Percentiles rank a stretch among this genome's conserved stretches.
These are phyloP conservation scores for Tricholoma saponaceum DNA, from an alignment of 768 basidiomycete species.

Conservation along the genomic window DNA sequence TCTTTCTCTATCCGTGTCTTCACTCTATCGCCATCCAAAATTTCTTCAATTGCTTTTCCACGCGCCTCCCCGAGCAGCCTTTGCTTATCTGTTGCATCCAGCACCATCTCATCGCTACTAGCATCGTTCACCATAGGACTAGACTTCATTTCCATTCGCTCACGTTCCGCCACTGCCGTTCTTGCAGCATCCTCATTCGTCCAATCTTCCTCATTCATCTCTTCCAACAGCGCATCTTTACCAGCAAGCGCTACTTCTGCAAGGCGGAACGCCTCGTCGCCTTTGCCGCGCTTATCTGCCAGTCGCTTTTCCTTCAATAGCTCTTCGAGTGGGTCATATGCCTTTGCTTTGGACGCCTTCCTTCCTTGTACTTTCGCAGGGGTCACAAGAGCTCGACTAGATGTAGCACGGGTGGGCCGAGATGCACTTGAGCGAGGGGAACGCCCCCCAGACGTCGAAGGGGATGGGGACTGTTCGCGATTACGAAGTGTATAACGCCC, in stretches of 20 bases:
- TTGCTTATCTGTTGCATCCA: constrained; percentile 30
- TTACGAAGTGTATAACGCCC: background rate
- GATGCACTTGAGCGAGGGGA: constrained; percentile 7
- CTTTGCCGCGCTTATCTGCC: constrained; percentile 35
- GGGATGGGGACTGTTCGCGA: constrained; percentile 9
- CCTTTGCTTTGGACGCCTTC: constrained; percentile 16
- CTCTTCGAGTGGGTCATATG: constrained; percentile 47
- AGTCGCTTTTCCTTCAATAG: constrained; percentile 51
- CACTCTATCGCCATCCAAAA: constrained; percentile 38
- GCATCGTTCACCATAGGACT: constrained; percentile 14
- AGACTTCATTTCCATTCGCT: constrained; percentile 12
- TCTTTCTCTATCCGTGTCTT: constrained; percentile 21
- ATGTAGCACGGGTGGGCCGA: constrained; percentile 7
- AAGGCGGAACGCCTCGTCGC: constrained; percentile 35
- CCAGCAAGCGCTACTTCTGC: constrained; percentile 40
- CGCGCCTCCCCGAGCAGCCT: constrained; percentile 36
- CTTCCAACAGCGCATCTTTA: constrained; percentile 24
- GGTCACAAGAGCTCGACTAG: constrained; percentile 8
- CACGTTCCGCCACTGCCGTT: constrained; percentile 28
- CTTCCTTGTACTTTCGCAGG: constrained; percentile 1
- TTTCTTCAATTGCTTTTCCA: constrained; percentile 39
- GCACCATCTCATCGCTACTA: constrained; percentile 18
- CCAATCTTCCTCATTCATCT: constrained; percentile 33
- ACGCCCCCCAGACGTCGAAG: constrained; percentile 1
- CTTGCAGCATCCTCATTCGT: constrained; percentile 36